Evolutionary conservation across 768 basidiomycete genomes (phyloP).

Genomic region (Strobilomyces dryophilus): DNA sequence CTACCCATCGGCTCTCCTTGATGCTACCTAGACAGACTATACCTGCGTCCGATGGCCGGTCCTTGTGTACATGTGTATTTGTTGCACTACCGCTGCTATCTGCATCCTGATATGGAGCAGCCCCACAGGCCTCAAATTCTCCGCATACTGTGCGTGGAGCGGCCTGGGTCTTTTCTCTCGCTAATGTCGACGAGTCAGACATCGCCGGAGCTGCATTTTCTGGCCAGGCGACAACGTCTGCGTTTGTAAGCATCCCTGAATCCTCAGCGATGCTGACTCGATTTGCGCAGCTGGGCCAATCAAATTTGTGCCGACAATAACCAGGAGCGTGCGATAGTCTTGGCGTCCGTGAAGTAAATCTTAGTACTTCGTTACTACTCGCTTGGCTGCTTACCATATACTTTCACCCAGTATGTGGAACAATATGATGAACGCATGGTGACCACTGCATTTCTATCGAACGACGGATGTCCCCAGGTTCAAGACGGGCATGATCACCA

Average conservation of each 20-base stretch:
- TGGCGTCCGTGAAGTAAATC: conserved; percentile 70
- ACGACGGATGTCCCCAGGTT: conserved; percentile 69
- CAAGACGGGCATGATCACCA: conserved; percentile 63
- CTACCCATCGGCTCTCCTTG: conserved; percentile 61
- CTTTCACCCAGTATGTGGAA: conserved; percentile 58
- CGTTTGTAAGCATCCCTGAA: conserved; percentile 35
- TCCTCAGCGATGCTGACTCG: not conserved
- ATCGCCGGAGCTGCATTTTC: conserved; percentile 65
- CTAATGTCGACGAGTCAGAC: conserved; percentile 32
- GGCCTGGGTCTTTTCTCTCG: not conserved
- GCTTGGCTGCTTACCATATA: not conserved
- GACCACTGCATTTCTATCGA: conserved; percentile 69
- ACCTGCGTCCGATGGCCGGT: conserved; percentile 58
- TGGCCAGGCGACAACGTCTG: conserved; percentile 75
- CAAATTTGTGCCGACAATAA: conserved; percentile 69
- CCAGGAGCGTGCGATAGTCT: conserved; percentile 62
- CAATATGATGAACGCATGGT: conserved; percentile 66
- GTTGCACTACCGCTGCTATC: conserved; percentile 49
- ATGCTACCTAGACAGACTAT: conserved; percentile 61
- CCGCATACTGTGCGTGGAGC: conserved; percentile 60
- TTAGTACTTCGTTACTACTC: not conserved
- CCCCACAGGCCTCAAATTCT: conserved; percentile 63
- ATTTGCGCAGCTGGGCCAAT: conserved; percentile 63
- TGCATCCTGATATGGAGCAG: conserved; percentile 60
- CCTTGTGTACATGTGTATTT: conserved; percentile 57